Evolutionary conservation across 345 rosid species (phyloP).

Genomic region (Erysimum cheiranthoides): DNA sequence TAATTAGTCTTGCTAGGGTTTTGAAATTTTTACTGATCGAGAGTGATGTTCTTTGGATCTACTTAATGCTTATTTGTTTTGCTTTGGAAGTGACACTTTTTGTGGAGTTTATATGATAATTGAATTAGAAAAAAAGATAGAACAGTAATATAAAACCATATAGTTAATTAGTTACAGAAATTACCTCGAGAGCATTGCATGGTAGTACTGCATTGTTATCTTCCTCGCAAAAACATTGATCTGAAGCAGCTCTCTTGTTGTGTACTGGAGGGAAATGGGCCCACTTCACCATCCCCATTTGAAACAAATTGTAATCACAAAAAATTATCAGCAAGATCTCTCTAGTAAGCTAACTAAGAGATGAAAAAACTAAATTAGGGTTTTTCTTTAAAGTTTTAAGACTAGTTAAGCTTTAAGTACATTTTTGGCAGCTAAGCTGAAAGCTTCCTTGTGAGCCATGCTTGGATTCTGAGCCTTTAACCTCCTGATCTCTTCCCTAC

Average conservation of each 20-base stretch:
- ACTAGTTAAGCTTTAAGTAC: constrained; percentile 42
- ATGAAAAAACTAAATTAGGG: not conserved
- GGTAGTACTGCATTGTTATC: constrained; percentile 32
- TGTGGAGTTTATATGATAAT: not conserved
- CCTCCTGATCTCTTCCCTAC: constrained; percentile 95
- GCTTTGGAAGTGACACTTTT: constrained; percentile 17
- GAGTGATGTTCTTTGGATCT: constrained; percentile 39
- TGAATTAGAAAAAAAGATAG: not conserved
- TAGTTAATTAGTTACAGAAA: constrained; percentile 1
- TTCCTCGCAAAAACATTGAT: constrained; percentile 42
- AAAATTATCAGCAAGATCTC: constrained; percentile 15
- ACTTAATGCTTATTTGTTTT: constrained; percentile 15
- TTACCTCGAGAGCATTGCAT: constrained; percentile 38
- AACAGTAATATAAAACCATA: not conserved
- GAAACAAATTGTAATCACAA: constrained; percentile 35
- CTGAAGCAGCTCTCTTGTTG: constrained; percentile 54
- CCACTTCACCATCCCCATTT: constrained; percentile 66
- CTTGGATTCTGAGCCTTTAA: constrained; percentile 91
- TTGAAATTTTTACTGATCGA: constrained; percentile 30
- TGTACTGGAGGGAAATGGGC: constrained; percentile 82
- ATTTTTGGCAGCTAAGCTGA: constrained; percentile 97
- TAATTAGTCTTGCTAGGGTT: constrained; percentile 37
- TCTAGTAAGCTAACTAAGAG: not conserved
- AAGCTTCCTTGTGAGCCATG: constrained; percentile 97
- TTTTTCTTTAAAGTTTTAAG: not conserved